Base-by-base conservation (phyloP, 768 basidiomycete species). In the Collybiopsis confluens region DNA sequence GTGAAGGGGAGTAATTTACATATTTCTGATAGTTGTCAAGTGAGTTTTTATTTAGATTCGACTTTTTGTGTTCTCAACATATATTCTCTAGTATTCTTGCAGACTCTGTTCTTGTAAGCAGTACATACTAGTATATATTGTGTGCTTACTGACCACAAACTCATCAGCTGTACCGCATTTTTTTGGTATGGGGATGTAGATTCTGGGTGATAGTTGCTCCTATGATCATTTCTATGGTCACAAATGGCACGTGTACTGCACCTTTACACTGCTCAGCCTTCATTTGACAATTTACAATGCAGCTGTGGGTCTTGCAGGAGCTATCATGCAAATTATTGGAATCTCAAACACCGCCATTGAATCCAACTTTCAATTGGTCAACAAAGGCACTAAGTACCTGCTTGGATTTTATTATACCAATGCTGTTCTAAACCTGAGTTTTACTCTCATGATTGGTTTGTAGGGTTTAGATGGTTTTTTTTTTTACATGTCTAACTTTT, bases 51-150 rank as follows among this genome's bases (percentile, higher is more conserved):
- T 28, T 13, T n/a, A n/a, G 5, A 21, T 4, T 24, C 7, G 44
- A 7, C n/a, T 26, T 6, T 15, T 45, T 15, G 4, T 23, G 4
- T 5, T 4, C 10, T 21, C 24, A 5, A 24, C n/a, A 5, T 10
- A 24, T 10, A 45, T 15, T 6, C 7, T 11, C n/a, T 23, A 45
- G 44, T n/a, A 15, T 11, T 5, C 13, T 45, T 45, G 20, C 44
- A 26, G 44, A 45, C 21, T 45, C 44, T 45, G 44, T 45, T n/a
- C 18, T 45, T 45, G 44, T 45, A n/a, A 18, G 42, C 20, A 45
- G 13, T 26, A 45, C 5, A 28, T 11, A 4, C n/a, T n/a, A n/a
- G n/a, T 20, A 4, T 45, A 21, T 8, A 42, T 42, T 42, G 5
- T 42, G n/a, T 42, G n/a, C n/a, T n/a, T n/a, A n/a, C n/a, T 42